Percentiles rank a stretch among this genome's conserved stretches.
phyloP scores from a whole-genome alignment of 352 stramenopile species.

The Phytophthora cactorum region DNA sequence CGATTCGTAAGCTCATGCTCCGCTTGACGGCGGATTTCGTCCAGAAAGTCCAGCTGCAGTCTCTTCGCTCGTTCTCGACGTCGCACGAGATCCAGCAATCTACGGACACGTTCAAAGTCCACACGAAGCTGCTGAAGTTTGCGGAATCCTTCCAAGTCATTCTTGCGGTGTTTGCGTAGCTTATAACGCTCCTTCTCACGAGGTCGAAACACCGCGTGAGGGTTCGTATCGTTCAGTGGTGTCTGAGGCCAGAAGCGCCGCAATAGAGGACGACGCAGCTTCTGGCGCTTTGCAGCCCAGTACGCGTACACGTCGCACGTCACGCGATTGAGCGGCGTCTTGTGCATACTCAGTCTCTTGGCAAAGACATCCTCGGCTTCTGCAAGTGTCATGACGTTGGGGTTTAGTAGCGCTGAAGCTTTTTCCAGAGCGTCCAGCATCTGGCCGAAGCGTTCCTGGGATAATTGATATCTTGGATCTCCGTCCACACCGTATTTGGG shows the following conservation, averaged over 20 bases:
- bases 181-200: constrained; percentile 98
- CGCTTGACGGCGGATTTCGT: constrained; percentile 74
- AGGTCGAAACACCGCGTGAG: constrained; percentile 97
- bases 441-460: constrained; percentile 62
- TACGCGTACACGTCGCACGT: constrained; percentile 94
- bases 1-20: constrained; percentile 66
- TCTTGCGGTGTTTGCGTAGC: constrained; percentile 95
- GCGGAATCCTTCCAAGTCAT: constrained; percentile 95
- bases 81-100: constrained; percentile 85
- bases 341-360: constrained; percentile 65
- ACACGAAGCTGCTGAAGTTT: constrained; percentile 94
- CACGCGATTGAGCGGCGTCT: constrained; percentile 76
- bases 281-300: constrained; percentile 95
- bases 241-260: constrained; percentile 97
- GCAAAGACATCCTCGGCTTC: constrained; percentile 80
- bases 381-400: constrained; percentile 71
- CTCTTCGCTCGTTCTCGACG: constrained; percentile 87
- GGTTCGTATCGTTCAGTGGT: constrained; percentile 97
- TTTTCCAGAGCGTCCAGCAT: constrained; percentile 92
- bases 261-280: constrained; percentile 93
- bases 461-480: constrained; percentile 82
- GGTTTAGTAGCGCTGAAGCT: constrained; percentile 79
- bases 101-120: constrained; percentile 93
- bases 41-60: constrained; percentile 80
- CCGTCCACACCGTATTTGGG: constrained; percentile 84